A percentile compares a stretch with the other conserved stretches of the same genome.
Evolutionary conservation across 2,329 filamentous ascomycete species (phyloP).

Genomic region (Rugonectria rugulosa): DNA sequence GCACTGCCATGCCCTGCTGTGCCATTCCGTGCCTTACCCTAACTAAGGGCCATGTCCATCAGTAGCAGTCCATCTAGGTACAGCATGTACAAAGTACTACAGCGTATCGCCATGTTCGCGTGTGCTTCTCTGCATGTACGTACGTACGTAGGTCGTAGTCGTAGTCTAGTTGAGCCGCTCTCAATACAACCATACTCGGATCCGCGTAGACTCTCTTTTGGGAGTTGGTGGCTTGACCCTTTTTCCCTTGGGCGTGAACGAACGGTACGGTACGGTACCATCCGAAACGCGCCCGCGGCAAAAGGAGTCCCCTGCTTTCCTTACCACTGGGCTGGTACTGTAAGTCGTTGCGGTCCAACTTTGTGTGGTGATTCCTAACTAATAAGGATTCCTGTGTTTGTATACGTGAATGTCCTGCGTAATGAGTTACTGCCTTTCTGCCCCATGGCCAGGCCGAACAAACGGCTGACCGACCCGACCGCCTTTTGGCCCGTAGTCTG

Average conservation of each 20-base stretch:
- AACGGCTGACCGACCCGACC: background rate
- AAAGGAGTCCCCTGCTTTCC: background rate
- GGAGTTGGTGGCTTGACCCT: background rate
- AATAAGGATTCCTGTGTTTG: background rate
- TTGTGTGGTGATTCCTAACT: too few species aligned
- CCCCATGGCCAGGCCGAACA: background rate
- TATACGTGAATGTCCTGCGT: background rate
- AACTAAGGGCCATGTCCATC: too few species aligned
- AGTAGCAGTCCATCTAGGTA: too few species aligned
- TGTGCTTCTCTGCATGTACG: too few species aligned
- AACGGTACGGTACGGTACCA: background rate
- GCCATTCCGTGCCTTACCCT: too few species aligned
- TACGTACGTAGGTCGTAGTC: too few species aligned
- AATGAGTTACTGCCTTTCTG: too few species aligned
- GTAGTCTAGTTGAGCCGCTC: background rate
- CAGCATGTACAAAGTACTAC: too few species aligned
- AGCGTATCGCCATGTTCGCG: too few species aligned
- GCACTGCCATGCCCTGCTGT: too few species aligned
- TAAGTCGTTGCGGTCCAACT: background rate
- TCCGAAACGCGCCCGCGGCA: background rate
- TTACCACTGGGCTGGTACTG: background rate
- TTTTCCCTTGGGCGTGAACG: background rate
- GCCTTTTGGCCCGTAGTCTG: background rate
- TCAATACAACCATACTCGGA: constrained; percentile 15
- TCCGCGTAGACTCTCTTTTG: constrained; percentile 14